Conservation (phyloP, 495 filamentous ascomycete species). For the Xylaria palmicola region DNA sequence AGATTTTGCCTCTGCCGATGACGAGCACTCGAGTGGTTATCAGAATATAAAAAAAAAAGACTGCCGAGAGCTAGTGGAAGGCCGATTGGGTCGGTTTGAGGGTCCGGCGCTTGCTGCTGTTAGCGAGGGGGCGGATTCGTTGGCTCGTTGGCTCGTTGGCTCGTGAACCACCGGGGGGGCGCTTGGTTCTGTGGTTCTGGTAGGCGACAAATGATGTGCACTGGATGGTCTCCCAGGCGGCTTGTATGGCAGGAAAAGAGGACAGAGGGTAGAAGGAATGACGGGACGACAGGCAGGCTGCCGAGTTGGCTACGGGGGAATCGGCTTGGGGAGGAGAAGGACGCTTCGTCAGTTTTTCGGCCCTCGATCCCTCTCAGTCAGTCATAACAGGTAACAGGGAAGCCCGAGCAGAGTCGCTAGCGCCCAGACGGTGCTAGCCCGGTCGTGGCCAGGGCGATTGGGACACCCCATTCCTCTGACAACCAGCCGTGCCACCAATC, state of each 20-base stretch:
- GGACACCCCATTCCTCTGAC: slow-evolving; percentile 19
- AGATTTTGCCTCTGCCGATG: slow-evolving; percentile 14
- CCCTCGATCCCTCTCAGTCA: background rate
- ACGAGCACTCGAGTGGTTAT: slow-evolving; percentile 26
- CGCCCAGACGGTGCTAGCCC: background rate
- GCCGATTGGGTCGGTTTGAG: slow-evolving; percentile 31
- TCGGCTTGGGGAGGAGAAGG: background rate
- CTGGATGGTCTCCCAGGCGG: background rate
- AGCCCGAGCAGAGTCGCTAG: background rate
- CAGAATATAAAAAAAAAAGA: slow-evolving; percentile 8
- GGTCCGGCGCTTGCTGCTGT: slow-evolving; percentile 40
- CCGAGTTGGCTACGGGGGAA: background rate
- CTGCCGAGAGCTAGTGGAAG: slow-evolving; percentile 14
- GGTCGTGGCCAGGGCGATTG: background rate
- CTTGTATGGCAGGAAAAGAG: slow-evolving; percentile 12
- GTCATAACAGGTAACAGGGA: slow-evolving; percentile 1
- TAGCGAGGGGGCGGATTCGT: slow-evolving; percentile 23
- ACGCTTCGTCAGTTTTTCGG: background rate
- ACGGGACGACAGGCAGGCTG: background rate
- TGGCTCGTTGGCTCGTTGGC: slow-evolving; percentile 13
- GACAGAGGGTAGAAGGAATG: background rate
- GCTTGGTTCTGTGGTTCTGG: background rate
- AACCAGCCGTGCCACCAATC: slow-evolving; percentile 14
- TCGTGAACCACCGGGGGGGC: slow-evolving; percentile 14
- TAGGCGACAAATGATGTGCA: background rate